Evolutionary conservation across 805 yeast species (phyloP).

Genomic region (Ogataea thermomethanolica): DNA sequence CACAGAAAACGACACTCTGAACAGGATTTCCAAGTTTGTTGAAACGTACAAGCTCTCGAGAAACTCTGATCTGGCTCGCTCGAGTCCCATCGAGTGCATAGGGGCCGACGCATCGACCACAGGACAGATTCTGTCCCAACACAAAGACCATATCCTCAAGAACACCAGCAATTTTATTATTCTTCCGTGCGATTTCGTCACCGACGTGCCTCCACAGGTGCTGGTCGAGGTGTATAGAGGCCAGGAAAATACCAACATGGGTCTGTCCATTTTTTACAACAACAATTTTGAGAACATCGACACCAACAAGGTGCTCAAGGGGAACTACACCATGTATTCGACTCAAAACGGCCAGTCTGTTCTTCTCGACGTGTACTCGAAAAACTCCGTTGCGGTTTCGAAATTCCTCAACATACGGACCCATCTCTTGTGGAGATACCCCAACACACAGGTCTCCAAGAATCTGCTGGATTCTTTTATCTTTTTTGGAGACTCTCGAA

Average conservation of each 20-base stretch:
- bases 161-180: constrained; percentile 59
- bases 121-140: constrained; percentile 58
- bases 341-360: constrained; percentile 39
- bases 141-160: constrained; percentile 36
- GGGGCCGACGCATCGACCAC: constrained; percentile 49
- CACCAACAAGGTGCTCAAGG: constrained; percentile 59
- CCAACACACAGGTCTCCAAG: constrained; percentile 73
- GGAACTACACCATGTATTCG: constrained; percentile 65
- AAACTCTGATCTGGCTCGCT: constrained; percentile 29
- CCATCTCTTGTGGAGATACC: constrained; percentile 86
- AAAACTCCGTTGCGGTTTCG: constrained; percentile 63
- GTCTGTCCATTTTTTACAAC: constrained; percentile 72
- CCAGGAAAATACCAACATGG: constrained; percentile 62
- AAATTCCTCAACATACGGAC: constrained; percentile 76
- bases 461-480: constrained; percentile 72
- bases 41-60: constrained; percentile 43
- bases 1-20: constrained; percentile 42
- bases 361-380: constrained; percentile 69
- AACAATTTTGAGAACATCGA: constrained; percentile 76
- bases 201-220: constrained; percentile 88
- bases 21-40: constrained; percentile 47
- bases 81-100: constrained; percentile 40
- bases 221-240: constrained; percentile 80
- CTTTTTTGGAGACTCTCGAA: constrained; percentile 55
- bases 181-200: constrained; percentile 90